Evolutionary conservation across 257 asterid species (phyloP).

Genomic region (Vinca minor): DNA sequence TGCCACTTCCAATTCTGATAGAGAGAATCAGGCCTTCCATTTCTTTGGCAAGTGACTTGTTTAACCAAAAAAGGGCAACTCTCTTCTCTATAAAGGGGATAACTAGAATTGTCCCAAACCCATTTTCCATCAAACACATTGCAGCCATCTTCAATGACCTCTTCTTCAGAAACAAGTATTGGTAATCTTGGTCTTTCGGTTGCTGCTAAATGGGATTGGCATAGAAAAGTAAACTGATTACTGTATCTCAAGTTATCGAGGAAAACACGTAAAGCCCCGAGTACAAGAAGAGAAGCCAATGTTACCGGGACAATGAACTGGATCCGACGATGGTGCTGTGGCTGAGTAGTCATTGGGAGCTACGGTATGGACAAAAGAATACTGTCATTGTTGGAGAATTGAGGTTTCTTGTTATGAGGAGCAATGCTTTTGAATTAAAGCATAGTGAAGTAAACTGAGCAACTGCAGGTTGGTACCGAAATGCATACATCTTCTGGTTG

Average conservation of each 20-base stretch:
- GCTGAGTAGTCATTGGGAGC: slow-evolving; percentile 27
- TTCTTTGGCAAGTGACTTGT: slow-evolving; percentile 67
- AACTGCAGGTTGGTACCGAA: slow-evolving; percentile 58
- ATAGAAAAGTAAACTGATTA: slow-evolving; percentile 21
- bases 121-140: slow-evolving; percentile 70
- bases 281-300: slow-evolving; percentile 41
- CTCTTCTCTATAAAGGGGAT: slow-evolving; percentile 66
- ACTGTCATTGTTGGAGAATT: slow-evolving; percentile 13
- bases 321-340: slow-evolving; percentile 30
- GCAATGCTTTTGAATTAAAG: slow-evolving; percentile 41
- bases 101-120: slow-evolving; percentile 54
- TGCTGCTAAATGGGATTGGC: slow-evolving; percentile 21
- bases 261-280: slow-evolving; percentile 46
- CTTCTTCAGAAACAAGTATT: slow-evolving; percentile 48
- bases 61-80: slow-evolving; percentile 64
- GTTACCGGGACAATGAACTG: slow-evolving; percentile 50
- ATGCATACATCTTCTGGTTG: not conserved
- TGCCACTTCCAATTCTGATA: slow-evolving; percentile 95
- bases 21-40: slow-evolving; percentile 71
- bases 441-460: slow-evolving; percentile 22
- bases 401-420: slow-evolving; percentile 12
- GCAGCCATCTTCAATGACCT: slow-evolving; percentile 57
- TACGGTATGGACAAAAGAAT: not conserved
- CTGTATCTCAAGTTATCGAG: slow-evolving; percentile 40
- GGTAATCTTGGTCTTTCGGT: slow-evolving; percentile 29